A percentile compares a stretch with the other conserved stretches of the same genome.
phyloP scores from a whole-genome alignment of 345 rosid species.

The Zanthoxylum bungeanum region DNA sequence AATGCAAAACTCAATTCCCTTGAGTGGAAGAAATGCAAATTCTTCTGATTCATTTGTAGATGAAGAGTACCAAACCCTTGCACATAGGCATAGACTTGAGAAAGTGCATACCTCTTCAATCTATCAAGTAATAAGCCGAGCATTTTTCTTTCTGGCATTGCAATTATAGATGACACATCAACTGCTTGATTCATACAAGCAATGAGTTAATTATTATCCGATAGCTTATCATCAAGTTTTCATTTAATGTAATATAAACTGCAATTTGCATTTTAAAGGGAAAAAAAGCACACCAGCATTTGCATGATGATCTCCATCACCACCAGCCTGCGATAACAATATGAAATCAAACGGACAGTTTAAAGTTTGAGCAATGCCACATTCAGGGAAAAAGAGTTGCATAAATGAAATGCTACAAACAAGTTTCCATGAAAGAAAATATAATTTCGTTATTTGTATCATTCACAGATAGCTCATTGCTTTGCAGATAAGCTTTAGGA shows the following conservation, averaged over 20 bases:
- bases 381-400: neutral
- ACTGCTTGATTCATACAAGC: constrained; percentile 16
- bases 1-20: neutral
- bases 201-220: constrained; percentile 11
- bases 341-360: constrained; percentile 4
- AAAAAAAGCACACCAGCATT: constrained; percentile 22
- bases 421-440: neutral
- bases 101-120: constrained; percentile 25
- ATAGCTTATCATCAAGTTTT: neutral
- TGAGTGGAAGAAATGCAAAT: neutral
- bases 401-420: neutral
- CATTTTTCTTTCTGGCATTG: constrained; percentile 17
- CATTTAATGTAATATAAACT: neutral
- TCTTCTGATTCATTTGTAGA: neutral
- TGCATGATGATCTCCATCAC: neutral
- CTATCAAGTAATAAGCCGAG: constrained; percentile 20
- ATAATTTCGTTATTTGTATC: neutral
- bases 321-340: constrained; percentile 12
- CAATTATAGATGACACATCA: constrained; percentile 10
- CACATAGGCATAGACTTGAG: neutral
- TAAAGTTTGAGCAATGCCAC: neutral
- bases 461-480: neutral
- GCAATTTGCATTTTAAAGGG: neutral
- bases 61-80: neutral
- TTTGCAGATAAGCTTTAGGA: neutral